phyloP scores from a whole-genome alignment of 2,329 filamentous ascomycete species.

The Scedosporium dehoogii region DNA sequence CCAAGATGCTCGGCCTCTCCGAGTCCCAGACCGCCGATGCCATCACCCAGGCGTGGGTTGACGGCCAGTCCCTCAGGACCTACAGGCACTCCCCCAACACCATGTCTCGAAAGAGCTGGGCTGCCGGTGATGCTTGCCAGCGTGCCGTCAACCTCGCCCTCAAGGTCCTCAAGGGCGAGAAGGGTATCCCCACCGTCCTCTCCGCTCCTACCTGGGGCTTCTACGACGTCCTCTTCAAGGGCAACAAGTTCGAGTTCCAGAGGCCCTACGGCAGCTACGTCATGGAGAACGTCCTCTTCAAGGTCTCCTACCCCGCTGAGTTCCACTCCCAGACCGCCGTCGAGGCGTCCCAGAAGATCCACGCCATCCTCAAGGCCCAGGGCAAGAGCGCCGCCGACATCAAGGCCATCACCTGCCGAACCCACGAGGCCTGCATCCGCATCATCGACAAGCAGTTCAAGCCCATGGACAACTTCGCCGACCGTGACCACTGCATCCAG shows the following conservation, averaged over 20 bases:
- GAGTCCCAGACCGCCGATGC: slow-evolving; percentile 91
- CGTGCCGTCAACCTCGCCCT: slow-evolving; percentile 84
- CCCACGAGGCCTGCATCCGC: slow-evolving; percentile 94
- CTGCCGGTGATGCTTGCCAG: slow-evolving; percentile 95
- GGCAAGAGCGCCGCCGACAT: slow-evolving; percentile 93
- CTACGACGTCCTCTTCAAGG: slow-evolving; percentile 96
- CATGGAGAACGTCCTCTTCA: slow-evolving; percentile 99
- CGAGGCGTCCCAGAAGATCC: slow-evolving; percentile 83
- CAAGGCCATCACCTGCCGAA: slow-evolving; percentile 86
- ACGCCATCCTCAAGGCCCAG: slow-evolving; percentile 68
- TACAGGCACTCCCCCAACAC: slow-evolving; percentile 98
- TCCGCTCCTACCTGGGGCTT: slow-evolving; percentile 94
- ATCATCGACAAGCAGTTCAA: slow-evolving; percentile 99
- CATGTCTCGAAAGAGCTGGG: slow-evolving; percentile 99
- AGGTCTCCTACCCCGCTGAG: slow-evolving; percentile 96
- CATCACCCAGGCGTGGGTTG: slow-evolving; percentile 94
- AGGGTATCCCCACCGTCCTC: slow-evolving; percentile 83
- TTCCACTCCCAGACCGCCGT: slow-evolving; percentile 99
- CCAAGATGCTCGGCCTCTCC: slow-evolving; percentile 84
- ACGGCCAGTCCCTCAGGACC: slow-evolving; percentile 90
- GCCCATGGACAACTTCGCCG: slow-evolving; percentile 99
- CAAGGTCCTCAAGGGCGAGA: slow-evolving; percentile 86
- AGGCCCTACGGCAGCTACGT: slow-evolving; percentile 95
- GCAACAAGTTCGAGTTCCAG: slow-evolving; percentile 94
- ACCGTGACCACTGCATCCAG: slow-evolving; percentile 98